Evolutionary conservation across 345 rosid species (phyloP).

Genomic region (Lenwebbia sp.): DNA sequence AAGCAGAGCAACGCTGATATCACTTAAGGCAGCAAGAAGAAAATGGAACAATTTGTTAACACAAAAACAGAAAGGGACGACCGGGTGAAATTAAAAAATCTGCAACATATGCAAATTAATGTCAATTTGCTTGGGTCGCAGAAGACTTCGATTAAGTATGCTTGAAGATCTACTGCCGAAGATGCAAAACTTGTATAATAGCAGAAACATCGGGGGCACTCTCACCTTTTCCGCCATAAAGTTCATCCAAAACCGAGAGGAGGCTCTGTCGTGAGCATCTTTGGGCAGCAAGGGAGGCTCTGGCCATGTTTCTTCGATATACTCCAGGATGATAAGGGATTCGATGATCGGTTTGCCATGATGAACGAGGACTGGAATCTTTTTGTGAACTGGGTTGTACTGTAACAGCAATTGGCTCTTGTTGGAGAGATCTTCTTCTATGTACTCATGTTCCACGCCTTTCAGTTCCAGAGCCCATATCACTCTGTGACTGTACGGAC

Average conservation of each 20-base stretch:
- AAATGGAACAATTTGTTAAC: not conserved
- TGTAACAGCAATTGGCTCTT: slow-evolving; percentile 16
- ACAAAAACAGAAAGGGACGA: not conserved
- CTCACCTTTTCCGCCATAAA: slow-evolving; percentile 20
- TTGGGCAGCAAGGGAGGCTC: not conserved
- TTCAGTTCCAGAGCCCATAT: slow-evolving; percentile 23
- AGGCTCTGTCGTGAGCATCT: too few relatives aligned
- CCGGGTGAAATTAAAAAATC: not conserved
- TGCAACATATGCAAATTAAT: too few relatives aligned
- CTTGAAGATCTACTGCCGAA: not conserved
- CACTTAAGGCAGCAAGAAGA: not conserved
- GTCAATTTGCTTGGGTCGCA: not conserved
- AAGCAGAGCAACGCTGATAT: not conserved
- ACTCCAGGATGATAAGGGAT: slow-evolving; percentile 17
- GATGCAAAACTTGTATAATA: not conserved
- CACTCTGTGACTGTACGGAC: slow-evolving; percentile 20
- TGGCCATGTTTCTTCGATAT: slow-evolving; percentile 24
- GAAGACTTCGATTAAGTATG: not conserved
- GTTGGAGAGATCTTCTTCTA: slow-evolving; percentile 11
- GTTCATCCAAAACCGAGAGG: slow-evolving; percentile 19
- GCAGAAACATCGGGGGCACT: not conserved
- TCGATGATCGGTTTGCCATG: slow-evolving; percentile 18
- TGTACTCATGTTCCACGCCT: slow-evolving; percentile 11
- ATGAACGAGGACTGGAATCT: slow-evolving; percentile 28
- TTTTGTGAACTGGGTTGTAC: slow-evolving; percentile 23